A percentile compares a stretch with the other conserved stretches of the same genome.
These are phyloP conservation scores for Pyricularia pennisetigena DNA, from an alignment of 2,329 filamentous ascomycete genomes.

Conservation along the genomic window DNA sequence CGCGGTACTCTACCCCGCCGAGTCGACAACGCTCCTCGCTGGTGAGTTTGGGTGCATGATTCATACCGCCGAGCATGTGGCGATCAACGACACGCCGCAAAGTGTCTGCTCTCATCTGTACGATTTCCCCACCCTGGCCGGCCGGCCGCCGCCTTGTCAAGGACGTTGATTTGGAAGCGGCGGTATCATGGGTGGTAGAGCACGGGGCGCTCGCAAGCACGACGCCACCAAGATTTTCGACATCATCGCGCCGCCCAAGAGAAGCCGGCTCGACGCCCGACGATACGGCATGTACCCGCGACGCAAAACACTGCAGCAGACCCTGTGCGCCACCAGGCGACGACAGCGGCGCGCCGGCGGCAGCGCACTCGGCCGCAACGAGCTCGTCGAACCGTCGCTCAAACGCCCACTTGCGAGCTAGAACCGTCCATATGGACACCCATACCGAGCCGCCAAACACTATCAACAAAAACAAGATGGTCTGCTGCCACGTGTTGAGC, in stretches of 20 bases:
- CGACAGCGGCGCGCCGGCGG: background rate
- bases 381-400: conserved; percentile 48
- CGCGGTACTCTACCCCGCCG: conserved; percentile 55
- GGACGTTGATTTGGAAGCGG: background rate
- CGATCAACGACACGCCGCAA: background rate
- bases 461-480: conserved; percentile 52
- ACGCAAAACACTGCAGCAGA: background rate
- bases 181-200: background rate
- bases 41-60: conserved; percentile 30
- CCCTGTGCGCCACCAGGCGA: background rate
- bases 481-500: conserved; percentile 58
- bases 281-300: background rate
- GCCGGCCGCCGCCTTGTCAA: background rate
- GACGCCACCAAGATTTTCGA: background rate
- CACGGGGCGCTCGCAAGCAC: background rate
- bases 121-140: background rate
- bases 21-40: conserved; percentile 44
- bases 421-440: conserved; percentile 53
- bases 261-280: background rate
- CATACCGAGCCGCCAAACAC: conserved; percentile 55
- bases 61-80: background rate
- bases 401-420: conserved; percentile 51
- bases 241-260: background rate
- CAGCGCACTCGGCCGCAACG: conserved; percentile 25
- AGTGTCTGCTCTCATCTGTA: background rate